Base-by-base conservation (phyloP, 257 asterid genomes). In the Salvia rosmarinus region DNA sequence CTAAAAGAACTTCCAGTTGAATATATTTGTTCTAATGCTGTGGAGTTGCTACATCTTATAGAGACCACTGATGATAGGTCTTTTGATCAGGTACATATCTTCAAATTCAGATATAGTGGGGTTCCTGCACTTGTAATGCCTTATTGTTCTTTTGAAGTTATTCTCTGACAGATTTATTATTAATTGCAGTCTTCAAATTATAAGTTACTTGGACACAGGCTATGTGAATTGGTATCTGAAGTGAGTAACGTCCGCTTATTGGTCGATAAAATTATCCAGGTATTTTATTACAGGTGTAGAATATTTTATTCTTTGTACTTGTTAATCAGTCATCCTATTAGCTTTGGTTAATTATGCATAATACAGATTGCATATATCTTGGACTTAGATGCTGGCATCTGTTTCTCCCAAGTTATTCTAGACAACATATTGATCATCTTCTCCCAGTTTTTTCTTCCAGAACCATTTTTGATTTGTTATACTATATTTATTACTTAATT, bases 131-230 rank as follows among this genome's bases (percentile, higher is more conserved):
- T 68, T 71, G 51, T 73, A 69, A 44, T 78, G 71, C 73, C 77
- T 72, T 49, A 12, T 51, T 72, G 68, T 64, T 51, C 58, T 65
- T 68, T 50, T 64, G 49, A 71, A 71, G 61, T 72, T 78, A 67
- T 72, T 50, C 70, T 71, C 71, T 47, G 54, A 70, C 78, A 76
- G 77, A 76, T 78, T 83, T 75, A 70, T 79, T 73, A 66, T 76
- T 65, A 54, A 80, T 76, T 89, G 90, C 95, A 92, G 98, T 76
- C 74, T 80, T 84, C 89, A 84, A 92, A 89, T 90, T 85, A 84
- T 90, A 90, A 87, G 82, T 85, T 88, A 70, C 90, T 89, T 71
- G 98, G 96, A 78, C 82, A 84, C 73, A 89, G 92, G 84, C 88
- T 92, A 57, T 86, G 90, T 74, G 98, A 92, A 79, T 88, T 74